phyloP scores from a whole-genome alignment of 2,329 filamentous ascomycete species.

The Teratosphaeria viscida region DNA sequence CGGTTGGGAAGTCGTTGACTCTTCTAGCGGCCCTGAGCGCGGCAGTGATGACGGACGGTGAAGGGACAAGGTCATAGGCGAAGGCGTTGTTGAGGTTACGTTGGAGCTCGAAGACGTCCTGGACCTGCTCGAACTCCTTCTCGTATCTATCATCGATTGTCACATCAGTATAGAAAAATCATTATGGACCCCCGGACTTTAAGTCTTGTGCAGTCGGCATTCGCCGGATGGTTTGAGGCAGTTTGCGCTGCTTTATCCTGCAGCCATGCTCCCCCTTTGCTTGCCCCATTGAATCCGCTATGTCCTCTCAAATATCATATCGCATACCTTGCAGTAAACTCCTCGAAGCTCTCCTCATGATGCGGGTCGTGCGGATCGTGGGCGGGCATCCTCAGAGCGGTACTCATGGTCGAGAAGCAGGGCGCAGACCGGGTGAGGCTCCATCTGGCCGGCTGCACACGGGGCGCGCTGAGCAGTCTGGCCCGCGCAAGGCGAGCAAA shows the following conservation, averaged over 20 bases:
- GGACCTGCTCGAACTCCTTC: conserved; percentile 95
- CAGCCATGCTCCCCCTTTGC: background rate
- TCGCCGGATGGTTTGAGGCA: conserved; percentile 10
- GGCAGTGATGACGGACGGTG: conserved; percentile 78
- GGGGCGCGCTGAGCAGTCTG: conserved; percentile 5
- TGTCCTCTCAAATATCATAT: background rate
- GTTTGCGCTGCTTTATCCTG: conserved; percentile 17
- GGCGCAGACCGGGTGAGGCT: conserved; percentile 5
- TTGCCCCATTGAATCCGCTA: background rate
- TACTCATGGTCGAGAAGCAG: conserved; percentile 43
- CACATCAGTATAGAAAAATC: background rate
- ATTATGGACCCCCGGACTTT: background rate
- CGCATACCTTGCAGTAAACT: conserved; percentile 89
- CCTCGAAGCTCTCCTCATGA: conserved; percentile 95
- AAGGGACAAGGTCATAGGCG: conserved; percentile 98
- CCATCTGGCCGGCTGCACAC: conserved; percentile 8
- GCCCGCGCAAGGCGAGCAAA: conserved; percentile 14
- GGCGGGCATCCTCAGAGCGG: conserved; percentile 19
- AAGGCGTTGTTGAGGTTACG: conserved; percentile 99
- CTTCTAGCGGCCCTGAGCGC: conserved; percentile 87
- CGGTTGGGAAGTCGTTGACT: conserved; percentile 97
- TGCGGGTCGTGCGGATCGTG: conserved; percentile 44
- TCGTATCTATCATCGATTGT: conserved; percentile 61
- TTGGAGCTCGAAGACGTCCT: conserved; percentile 98
- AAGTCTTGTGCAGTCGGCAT: background rate